Conservation (phyloP, 108 stramenopile species). For the Skeletonema potamos region DNA sequence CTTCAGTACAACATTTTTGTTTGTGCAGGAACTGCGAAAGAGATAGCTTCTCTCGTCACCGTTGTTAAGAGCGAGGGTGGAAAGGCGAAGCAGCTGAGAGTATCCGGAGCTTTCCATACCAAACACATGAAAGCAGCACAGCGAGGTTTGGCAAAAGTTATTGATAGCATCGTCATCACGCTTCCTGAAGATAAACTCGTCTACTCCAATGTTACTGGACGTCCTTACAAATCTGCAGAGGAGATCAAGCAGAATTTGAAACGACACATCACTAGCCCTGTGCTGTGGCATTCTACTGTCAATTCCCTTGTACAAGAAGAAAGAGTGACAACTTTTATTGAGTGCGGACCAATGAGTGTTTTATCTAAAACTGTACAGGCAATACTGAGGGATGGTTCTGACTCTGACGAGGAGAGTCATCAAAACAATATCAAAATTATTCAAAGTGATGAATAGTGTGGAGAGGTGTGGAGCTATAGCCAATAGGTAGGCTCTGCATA, state of each 20-base stretch:
- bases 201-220: slow-evolving; percentile 26
- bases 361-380: slow-evolving; percentile 4
- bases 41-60: not conserved
- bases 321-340: not conserved
- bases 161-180: not conserved
- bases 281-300: slow-evolving; percentile 8
- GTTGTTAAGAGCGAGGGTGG: not conserved
- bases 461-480: too few species aligned
- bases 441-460: not conserved
- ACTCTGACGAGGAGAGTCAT: not conserved
- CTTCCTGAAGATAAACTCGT: slow-evolving; percentile 13
- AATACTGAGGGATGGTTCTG: not conserved
- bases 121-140: slow-evolving; percentile 4
- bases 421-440: not conserved
- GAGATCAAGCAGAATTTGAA: slow-evolving; percentile 4
- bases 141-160: not conserved
- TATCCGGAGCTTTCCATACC: slow-evolving; percentile 8
- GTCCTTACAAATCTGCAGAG: slow-evolving; percentile 2
- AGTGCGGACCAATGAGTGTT: slow-evolving; percentile 12
- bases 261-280: not conserved
- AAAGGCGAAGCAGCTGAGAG: slow-evolving; percentile 4
- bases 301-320: not conserved
- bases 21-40: slow-evolving; percentile 14
- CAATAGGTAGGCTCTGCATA: too few species aligned
- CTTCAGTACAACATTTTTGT: slow-evolving; percentile 22